These are phyloP conservation scores for Tolypocladium sp. DNA, from an alignment of 2,329 filamentous ascomycete genomes.

Conservation along the genomic window DNA sequence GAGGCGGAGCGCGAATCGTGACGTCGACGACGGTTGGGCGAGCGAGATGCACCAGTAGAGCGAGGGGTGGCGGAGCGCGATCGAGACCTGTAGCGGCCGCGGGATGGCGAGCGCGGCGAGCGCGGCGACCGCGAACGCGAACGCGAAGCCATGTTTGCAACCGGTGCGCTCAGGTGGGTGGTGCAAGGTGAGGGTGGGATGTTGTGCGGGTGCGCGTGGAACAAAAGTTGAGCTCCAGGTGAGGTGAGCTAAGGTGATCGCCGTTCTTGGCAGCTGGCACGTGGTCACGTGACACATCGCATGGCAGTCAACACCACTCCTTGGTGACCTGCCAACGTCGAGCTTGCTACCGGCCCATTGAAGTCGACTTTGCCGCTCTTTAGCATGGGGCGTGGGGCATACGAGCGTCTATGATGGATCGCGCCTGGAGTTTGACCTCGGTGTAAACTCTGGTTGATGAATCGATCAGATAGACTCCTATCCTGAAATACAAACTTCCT, in stretches of 20 bases:
- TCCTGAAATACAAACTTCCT: neutral
- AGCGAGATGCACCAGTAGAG: slow-evolving; percentile 21
- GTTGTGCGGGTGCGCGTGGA: neutral
- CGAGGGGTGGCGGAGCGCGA: slow-evolving; percentile 25
- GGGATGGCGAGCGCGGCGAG: slow-evolving; percentile 20
- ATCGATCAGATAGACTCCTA: too few relatives aligned
- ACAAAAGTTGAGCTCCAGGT: neutral
- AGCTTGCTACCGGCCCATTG: neutral
- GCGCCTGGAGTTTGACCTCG: neutral
- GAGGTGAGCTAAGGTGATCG: neutral
- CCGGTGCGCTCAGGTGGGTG: neutral
- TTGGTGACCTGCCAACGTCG: neutral
- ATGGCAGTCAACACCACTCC: neutral
- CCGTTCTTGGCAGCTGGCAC: slow-evolving; percentile 1
- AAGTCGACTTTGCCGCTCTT: neutral
- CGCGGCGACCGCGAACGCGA: slow-evolving; percentile 7
- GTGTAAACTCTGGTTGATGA: too few relatives aligned
- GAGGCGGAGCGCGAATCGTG: slow-evolving; percentile 24
- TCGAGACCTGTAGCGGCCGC: slow-evolving; percentile 20
- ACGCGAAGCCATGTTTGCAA: slow-evolving; percentile 14
- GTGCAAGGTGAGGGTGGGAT: neutral
- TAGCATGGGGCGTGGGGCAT: too few relatives aligned
- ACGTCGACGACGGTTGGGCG: slow-evolving; percentile 19
- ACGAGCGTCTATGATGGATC: too few relatives aligned
- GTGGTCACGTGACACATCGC: slow-evolving; percentile 3